Base-by-base conservation (phyloP, 73 alveolate genomes). In the Tetrahymena borealis region DNA sequence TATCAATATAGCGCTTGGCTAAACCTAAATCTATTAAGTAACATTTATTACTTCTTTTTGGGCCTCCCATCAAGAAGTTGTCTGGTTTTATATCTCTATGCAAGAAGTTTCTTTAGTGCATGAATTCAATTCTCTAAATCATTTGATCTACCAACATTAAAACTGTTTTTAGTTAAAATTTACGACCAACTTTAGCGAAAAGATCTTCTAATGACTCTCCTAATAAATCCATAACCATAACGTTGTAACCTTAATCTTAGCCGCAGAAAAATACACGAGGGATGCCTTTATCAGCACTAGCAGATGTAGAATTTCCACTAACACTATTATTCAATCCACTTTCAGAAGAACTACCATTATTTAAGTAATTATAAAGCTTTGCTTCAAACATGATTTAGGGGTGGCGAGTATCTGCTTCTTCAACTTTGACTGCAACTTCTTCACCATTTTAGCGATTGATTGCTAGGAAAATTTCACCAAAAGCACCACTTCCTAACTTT, bases 11-110 rank as follows among this genome's bases (percentile, higher is more conserved):
- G 90, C 98, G 96, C 95, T 97, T 97, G 41, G 99, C 99, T 24
- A 98, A 79, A 18, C 99, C 99, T 94, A 96, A 98, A 95, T 98
- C 99, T 11, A 98, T 98, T 96, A 98, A 90, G 92, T 98, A 97
- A 16, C 98, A 96, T 39, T 95, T 93, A 91, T 97, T 95, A 36
- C 97, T 92, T 92, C 95, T 97, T 91, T 97, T 96, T 38, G 97
- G 96, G 39, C 96, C 78, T 38, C 99, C 99, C 96, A 98, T 97
- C 20, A 98, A 94, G 97, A 98, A 98, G 91, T 98, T 98, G 79
- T 98, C 99, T 28, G 99, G 99, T 90, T 98, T 98, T 9, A 98
- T 97, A 94, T 98, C 99, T 78, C 99, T 90, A 94, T 98, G 99
- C 39, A 98, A 95, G 91, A 96, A 98, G 85, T 98, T 96, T 91